A percentile compares a stretch with the other conserved stretches of the same genome.
Conservation (phyloP, 2,329 filamentous ascomycete genomes). For the Byssochlamys sp. region DNA sequence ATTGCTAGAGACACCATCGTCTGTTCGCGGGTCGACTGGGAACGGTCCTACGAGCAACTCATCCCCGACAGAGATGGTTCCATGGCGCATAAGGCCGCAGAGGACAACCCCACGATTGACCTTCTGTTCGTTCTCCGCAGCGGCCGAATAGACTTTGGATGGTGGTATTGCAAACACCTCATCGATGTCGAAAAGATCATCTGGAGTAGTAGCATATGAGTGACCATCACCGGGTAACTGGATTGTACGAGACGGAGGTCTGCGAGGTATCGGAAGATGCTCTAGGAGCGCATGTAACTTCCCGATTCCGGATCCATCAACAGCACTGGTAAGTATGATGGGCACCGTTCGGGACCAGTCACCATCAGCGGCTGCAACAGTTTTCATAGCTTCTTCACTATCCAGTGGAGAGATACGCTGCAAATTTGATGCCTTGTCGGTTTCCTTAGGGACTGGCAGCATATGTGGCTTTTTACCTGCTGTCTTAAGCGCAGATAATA, state of each 20-base stretch:
- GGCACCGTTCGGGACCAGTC: slow-evolving; percentile 54
- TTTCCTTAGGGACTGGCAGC: slow-evolving; percentile 39
- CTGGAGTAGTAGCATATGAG: slow-evolving; percentile 44
- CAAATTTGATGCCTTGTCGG: slow-evolving; percentile 45
- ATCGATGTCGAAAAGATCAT: slow-evolving; percentile 75
- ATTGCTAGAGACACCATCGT: slow-evolving; percentile 35
- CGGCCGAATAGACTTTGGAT: slow-evolving; percentile 44
- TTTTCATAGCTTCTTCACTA: slow-evolving; percentile 47
- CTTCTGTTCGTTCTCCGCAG: slow-evolving; percentile 31
- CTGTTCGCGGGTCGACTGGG: slow-evolving; percentile 35
- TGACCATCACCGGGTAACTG: slow-evolving; percentile 8
- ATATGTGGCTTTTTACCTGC: slow-evolving; percentile 65
- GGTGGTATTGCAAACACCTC: slow-evolving; percentile 72
- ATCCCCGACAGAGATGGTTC: slow-evolving; percentile 67
- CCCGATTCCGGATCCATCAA: slow-evolving; percentile 73
- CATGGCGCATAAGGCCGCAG: slow-evolving; percentile 74
- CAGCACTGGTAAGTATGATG: slow-evolving; percentile 76
- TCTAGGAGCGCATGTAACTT: slow-evolving; percentile 72
- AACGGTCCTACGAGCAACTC: slow-evolving; percentile 72
- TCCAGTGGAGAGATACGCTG: slow-evolving; percentile 50
- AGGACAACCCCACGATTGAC: slow-evolving; percentile 59
- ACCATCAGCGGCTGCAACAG: slow-evolving; percentile 36
- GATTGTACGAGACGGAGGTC: slow-evolving; percentile 15
- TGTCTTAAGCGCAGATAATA: slow-evolving; percentile 69
- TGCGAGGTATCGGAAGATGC: slow-evolving; percentile 59